Percentiles rank a stretch among this genome's conserved stretches.
These are phyloP conservation scores for Boletus huronensis DNA, from an alignment of 768 basidiomycete genomes.

Conservation along the genomic window DNA sequence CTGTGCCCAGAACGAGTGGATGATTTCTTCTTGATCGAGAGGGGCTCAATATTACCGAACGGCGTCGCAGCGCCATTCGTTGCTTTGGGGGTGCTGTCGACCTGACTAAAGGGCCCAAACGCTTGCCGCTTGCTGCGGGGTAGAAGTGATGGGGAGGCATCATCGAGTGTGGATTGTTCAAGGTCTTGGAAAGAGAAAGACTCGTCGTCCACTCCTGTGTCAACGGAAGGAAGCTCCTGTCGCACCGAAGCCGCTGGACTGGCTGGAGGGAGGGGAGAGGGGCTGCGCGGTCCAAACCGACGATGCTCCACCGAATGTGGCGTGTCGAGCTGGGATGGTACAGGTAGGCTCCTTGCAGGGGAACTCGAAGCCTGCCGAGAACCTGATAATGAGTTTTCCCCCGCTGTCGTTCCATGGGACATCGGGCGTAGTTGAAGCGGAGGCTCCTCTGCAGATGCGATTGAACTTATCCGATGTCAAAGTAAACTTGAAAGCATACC, in stretches of 20 bases:
- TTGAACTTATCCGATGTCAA: slow-evolving; percentile 5
- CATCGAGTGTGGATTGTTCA: slow-evolving; percentile 27
- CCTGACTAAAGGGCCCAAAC: slow-evolving; percentile 51
- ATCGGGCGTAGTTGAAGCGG: slow-evolving; percentile 51
- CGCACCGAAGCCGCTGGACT: slow-evolving; percentile 31
- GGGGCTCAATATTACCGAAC: slow-evolving; percentile 57
- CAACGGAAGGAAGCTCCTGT: slow-evolving; percentile 40
- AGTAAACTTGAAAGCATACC: slow-evolving; percentile 39
- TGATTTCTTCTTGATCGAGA: slow-evolving; percentile 83
- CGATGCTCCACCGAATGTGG: slow-evolving; percentile 54
- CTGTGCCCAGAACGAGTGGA: slow-evolving; percentile 50
- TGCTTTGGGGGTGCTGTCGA: slow-evolving; percentile 52
- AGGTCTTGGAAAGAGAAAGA: slow-evolving; percentile 26
- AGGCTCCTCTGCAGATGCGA: slow-evolving; percentile 49
- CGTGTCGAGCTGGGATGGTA: slow-evolving; percentile 42
- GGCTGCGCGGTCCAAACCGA: slow-evolving; percentile 71
- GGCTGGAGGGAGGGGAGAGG: slow-evolving; percentile 61
- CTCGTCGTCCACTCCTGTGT: slow-evolving; percentile 46
- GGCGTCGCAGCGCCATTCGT: slow-evolving; percentile 33
- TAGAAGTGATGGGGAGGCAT: slow-evolving; percentile 44
- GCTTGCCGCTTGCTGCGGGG: slow-evolving; percentile 73
- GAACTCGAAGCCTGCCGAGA: slow-evolving; percentile 45
- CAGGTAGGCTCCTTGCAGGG: slow-evolving; percentile 29
- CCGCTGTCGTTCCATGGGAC: slow-evolving; percentile 47
- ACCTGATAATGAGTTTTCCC: slow-evolving; percentile 43